Evolutionary conservation across 2,329 filamentous ascomycete species (phyloP), one percentile per base, ranked within the genome.

Genomic region (Atkinsonella texensis): DNA sequence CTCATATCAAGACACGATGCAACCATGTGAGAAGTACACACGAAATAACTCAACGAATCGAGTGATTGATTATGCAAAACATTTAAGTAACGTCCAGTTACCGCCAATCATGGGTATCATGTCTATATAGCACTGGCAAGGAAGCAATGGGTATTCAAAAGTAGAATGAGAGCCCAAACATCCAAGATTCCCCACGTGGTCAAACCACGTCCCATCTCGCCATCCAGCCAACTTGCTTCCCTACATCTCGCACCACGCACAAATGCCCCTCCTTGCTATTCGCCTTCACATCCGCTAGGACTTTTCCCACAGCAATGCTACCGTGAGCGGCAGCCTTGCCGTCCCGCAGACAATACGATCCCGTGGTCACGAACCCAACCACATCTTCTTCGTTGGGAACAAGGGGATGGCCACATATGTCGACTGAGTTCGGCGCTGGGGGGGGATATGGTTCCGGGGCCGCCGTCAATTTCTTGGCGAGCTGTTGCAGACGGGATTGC

Each of bases 331-430:
- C 82, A 1, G 85, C 87, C 57, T 76, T 79, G 0, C 91, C 93
- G 56, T 85, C 80, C 2, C 80, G 79, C 2, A 97, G 76, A 60
- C 85, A 89, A 64, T 85, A 95, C 48, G 87, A 84, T 0, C 91
- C 93, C 1, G 85, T 85, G 2, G 89, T 96, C 23, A 96, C 83
- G 64, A 95, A 98, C 0, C 93, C 93, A 48, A 97, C 79, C 12
- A 97, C 73, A 63, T 96, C 87, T 20, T 78, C 74, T 55, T 82
- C 81, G 10, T 75, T 74, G 0, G 91, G 91, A n/a, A 89, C 81
- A 0, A 81, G 62, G 0, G 84, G 84, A 58, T 87, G 80, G 79
- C 72, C 71, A 23, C 67, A 63, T 68, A 75, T 63, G 55, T 68
- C 65, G 48, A 58, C 62, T 51, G 63, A 64, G 54, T 66, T 72